Evolutionary conservation across 163 green algal genomes (phyloP), one percentile per base, ranked within the genome.

Genomic region (Scenedesmus sp.): DNA sequence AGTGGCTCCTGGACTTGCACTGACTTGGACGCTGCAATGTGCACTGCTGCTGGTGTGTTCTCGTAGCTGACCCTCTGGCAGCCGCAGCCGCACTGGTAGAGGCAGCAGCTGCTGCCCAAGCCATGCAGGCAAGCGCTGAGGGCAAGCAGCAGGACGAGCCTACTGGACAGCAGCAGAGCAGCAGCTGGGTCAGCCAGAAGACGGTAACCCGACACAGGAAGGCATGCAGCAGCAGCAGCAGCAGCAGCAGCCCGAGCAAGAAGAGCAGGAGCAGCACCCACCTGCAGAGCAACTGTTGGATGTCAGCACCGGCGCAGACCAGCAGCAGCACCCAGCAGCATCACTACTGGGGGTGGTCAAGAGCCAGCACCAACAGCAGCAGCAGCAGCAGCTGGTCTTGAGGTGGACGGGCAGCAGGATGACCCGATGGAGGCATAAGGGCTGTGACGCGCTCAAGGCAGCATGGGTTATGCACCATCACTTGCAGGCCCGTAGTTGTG

Each of bases 61-160:
- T 1, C 30, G 83, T 26, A 68, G 83, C 24, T n/a, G 83, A 81
- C 61, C 61, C 83, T 16, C n/a, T 89, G 44, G 65, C 85, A 3
- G 85, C 85, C 15, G 85, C 43, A 33, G 46, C 65, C 68, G 85
- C 85, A 26, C 85, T 89, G 10, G 35, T 89, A 12, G 85, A 89
- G 73, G 85, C 85, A 82, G 85, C 85, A 51, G 83, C 83, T 61
- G 83, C 83, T 49, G 85, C 78, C 7, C 85, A 89, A 18, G 46
- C 43, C 26, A 83, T 83, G 85, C 65, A 83, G 43, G 65, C 65
- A 37, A 76, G 7, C 65, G 65, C 30, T 37, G 37, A 83, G 44
- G 10, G 35, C 40, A 44, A 82, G 85, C 85, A 83, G 85, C 85
- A 72, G 35, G 46, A 88, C 16, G 9, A 46, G 84, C 40, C 56